These are phyloP conservation scores for Parafenestella ontariensis DNA, from an alignment of 2,329 filamentous ascomycete genomes.

Conservation along the genomic window DNA sequence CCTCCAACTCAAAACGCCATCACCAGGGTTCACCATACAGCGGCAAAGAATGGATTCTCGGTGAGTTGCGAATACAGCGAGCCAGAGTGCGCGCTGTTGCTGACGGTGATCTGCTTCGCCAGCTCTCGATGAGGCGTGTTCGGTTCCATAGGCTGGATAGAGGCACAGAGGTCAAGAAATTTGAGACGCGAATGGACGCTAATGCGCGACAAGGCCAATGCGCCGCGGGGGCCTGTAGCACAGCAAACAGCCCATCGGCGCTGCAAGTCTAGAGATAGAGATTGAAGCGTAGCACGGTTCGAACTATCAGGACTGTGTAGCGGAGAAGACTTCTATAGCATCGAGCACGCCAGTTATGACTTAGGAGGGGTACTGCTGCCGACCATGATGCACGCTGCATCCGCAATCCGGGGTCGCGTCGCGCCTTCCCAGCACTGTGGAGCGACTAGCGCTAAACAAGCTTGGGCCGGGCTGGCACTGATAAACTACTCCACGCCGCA, in stretches of 20 bases:
- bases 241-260: slow-evolving; percentile 2
- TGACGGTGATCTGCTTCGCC: slow-evolving; percentile 45
- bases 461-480: slow-evolving; percentile 27
- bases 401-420: slow-evolving; percentile 19
- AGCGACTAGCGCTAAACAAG: slow-evolving; percentile 26
- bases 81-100: slow-evolving; percentile 42
- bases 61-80: slow-evolving; percentile 55
- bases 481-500: slow-evolving; percentile 22
- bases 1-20: slow-evolving; percentile 19
- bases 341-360: too few relatives aligned
- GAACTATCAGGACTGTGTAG: too few relatives aligned
- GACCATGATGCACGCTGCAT: slow-evolving; percentile 7
- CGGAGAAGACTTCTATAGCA: too few relatives aligned
- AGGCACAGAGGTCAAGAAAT: slow-evolving; percentile 14
- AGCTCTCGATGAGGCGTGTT: slow-evolving; percentile 48
- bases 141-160: slow-evolving; percentile 38
- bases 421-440: slow-evolving; percentile 27
- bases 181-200: slow-evolving; percentile 23
- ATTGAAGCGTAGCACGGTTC: too few relatives aligned
- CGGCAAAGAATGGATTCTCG: slow-evolving; percentile 62
- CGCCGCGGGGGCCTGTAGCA: slow-evolving; percentile 11
- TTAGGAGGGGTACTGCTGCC: too few relatives aligned
- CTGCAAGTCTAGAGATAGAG: too few relatives aligned
- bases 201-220: slow-evolving; percentile 16
- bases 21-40: slow-evolving; percentile 59